phyloP scores from a whole-genome alignment of 352 stramenopile species.

The Phytophthora melonis region DNA sequence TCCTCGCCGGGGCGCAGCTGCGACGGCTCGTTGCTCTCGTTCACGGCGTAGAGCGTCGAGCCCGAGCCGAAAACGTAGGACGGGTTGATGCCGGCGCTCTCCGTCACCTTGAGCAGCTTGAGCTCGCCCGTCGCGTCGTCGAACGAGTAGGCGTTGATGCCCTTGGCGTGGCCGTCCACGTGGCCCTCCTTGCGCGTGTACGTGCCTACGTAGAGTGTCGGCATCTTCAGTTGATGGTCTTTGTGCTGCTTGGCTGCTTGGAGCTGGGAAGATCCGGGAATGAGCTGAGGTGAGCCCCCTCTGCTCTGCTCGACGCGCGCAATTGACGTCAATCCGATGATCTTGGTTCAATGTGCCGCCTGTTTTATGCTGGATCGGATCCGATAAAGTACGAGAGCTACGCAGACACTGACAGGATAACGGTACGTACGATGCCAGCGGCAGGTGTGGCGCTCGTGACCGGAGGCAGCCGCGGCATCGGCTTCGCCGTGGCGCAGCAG shows the following conservation, averaged over 20 bases:
- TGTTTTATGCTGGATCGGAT: too few species aligned
- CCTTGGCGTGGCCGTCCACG: slow-evolving; percentile 81
- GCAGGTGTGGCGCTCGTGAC: slow-evolving; percentile 69
- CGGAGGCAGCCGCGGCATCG: slow-evolving; percentile 83
- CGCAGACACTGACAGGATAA: too few species aligned
- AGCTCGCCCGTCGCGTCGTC: slow-evolving; percentile 60
- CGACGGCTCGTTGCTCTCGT: slow-evolving; percentile 69
- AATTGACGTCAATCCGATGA: slow-evolving; percentile 5
- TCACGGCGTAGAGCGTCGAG: slow-evolving; percentile 68
- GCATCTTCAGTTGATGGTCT: slow-evolving; percentile 17
- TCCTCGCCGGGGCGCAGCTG: slow-evolving; percentile 29
- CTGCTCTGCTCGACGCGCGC: neutral
- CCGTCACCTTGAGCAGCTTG: slow-evolving; percentile 53
- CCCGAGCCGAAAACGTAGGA: slow-evolving; percentile 64
- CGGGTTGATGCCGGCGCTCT: slow-evolving; percentile 72
- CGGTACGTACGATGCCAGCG: neutral
- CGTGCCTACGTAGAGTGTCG: slow-evolving; percentile 81
- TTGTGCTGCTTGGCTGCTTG: neutral
- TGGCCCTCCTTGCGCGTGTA: slow-evolving; percentile 85
- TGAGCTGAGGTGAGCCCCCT: slow-evolving; percentile 9
- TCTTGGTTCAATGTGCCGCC: neutral
- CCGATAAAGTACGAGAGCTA: too few species aligned
- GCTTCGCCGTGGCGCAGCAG: slow-evolving; percentile 73
- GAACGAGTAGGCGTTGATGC: slow-evolving; percentile 76
- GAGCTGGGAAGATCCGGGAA: slow-evolving; percentile 21